Base-by-base conservation (phyloP, 2,329 filamentous ascomycete genomes). In the Aspergillus fumigatus region DNA sequence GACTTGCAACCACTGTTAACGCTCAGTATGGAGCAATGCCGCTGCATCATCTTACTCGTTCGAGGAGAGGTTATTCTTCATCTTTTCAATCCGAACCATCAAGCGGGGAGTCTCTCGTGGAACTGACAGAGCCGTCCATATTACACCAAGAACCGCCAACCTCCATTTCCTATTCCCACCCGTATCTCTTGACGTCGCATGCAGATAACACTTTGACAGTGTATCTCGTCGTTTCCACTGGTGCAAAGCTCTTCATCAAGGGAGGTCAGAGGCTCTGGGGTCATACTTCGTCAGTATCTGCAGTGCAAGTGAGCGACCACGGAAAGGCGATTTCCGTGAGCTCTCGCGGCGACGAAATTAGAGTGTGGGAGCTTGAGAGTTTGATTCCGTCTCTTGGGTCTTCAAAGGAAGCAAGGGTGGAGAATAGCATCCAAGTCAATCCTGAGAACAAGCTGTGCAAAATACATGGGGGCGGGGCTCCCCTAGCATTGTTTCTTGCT, bases 241-340 rank as follows among this genome's bases (percentile, higher is more conserved):
- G 84, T 1, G 80, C 84, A 0, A 69, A 72, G 1, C 79, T 96
- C 1, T 84, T 82, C 1, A 86, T 97, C 54, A 88, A 88, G 40
- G 77, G 85, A 0, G 90, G 89, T 1, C 87, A 86, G 61, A 83
- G 90, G 27, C 82, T 97, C 5, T 96, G 90, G 89, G 92, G 92
- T 7, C 92, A 96, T 69, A 96, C 92, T 0, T 95, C 92, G 1
- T 90, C 89, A 3, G 90, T 97, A 35, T 90, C 89, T 50, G 88
- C 90, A 32, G 91, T 90, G 7, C 88, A 95, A 66, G 90, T 96
- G 54, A 92, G 89, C 19, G 84, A 88, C 48, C 84, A 89, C 40
- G 92, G 92, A 19, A 95, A 92, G 72, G 92, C 92, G 0, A 89
- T 97, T 3, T 95, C 90, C n/a, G 88, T 96, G 51, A 94, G 89